phyloP scores from a whole-genome alignment of 2,329 filamentous ascomycete genomes.

The Fusarium illudens region DNA sequence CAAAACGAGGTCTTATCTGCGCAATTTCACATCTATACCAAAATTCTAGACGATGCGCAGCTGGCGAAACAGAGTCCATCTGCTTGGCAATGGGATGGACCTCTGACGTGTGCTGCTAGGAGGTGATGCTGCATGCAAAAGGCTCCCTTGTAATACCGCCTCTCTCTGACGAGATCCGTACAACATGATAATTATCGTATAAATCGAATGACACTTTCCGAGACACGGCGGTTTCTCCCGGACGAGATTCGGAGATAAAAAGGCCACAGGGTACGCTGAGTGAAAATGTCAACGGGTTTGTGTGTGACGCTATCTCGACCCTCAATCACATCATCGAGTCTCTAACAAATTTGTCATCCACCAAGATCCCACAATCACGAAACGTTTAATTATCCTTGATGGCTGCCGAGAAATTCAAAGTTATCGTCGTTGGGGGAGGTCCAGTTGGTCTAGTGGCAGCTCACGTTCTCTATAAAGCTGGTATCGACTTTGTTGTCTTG shows the following conservation, averaged over 20 bases:
- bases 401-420: slow-evolving; percentile 3
- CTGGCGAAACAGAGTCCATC: accelerated
- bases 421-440: slow-evolving; percentile 45
- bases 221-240: background rate
- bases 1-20: too few relatives aligned
- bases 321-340: background rate
- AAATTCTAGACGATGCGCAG: too few relatives aligned
- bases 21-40: background rate
- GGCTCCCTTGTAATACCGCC: background rate
- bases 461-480: slow-evolving; percentile 43
- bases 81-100: background rate
- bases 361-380: background rate
- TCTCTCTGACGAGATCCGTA: background rate
- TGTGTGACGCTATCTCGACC: background rate
- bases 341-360: background rate
- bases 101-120: background rate
- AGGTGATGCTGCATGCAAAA: background rate
- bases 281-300: background rate
- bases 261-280: background rate
- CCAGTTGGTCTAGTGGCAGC: slow-evolving; percentile 43
- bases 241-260: background rate
- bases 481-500: slow-evolving; percentile 44
- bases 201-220: background rate
- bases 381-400: background rate
- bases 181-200: background rate